phyloP scores from a whole-genome alignment of 345 rosid species.

The Sapria himalayana region DNA sequence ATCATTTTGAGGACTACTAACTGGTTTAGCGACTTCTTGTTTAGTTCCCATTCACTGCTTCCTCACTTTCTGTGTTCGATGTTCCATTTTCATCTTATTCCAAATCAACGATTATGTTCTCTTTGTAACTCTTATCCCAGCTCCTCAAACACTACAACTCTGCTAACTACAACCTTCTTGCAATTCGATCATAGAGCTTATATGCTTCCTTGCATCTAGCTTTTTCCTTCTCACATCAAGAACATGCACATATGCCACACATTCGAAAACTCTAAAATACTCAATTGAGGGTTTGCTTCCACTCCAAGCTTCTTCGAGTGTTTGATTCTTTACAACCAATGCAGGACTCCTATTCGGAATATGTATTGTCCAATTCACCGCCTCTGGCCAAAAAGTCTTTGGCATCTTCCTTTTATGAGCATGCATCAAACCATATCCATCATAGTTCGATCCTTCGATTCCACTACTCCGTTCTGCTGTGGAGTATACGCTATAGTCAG shows the following conservation, averaged over 20 bases:
- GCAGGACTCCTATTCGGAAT: slow-evolving; percentile 2
- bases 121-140: too few relatives aligned
- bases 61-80: too few relatives aligned
- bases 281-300: slow-evolving; percentile 1
- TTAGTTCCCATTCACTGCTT: too few relatives aligned
- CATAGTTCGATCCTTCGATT: not conserved
- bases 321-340: not conserved
- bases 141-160: slow-evolving; percentile 2
- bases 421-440: slow-evolving; percentile 8
- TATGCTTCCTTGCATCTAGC: slow-evolving; percentile 4
- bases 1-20: too few relatives aligned
- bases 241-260: slow-evolving; percentile 3
- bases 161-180: not conserved
- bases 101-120: too few relatives aligned
- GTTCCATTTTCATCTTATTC: too few relatives aligned
- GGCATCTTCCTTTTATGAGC: not conserved
- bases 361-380: not conserved
- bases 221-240: not conserved
- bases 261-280: slow-evolving; percentile 1
- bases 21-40: too few relatives aligned
- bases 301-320: slow-evolving; percentile 2
- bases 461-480: slow-evolving; percentile 6
- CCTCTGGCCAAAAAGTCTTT: slow-evolving; percentile 5
- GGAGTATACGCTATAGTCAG: not conserved
- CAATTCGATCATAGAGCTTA: not conserved